These are phyloP conservation scores for Phanerodontia chrysosporium DNA, from an alignment of 768 basidiomycete genomes.

Conservation along the genomic window DNA sequence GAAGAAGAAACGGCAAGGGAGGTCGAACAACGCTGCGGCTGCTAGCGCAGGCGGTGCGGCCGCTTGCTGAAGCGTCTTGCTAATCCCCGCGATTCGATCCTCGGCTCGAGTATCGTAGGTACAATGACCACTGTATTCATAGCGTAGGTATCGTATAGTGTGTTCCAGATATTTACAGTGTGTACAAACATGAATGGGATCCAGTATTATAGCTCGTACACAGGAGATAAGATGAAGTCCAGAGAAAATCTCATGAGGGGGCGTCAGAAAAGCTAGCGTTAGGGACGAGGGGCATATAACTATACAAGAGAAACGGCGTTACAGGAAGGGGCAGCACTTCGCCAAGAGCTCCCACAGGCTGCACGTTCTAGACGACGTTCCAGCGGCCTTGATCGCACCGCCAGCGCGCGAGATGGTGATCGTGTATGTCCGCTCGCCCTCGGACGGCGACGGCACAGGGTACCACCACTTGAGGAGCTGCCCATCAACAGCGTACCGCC, in stretches of 20 bases:
- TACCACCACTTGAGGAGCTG: constrained; percentile 45
- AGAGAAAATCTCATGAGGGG: neutral
- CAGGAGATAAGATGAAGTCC: neutral
- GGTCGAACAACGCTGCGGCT: neutral
- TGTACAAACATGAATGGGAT: neutral
- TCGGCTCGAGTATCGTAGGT: no score
- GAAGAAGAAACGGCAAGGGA: neutral
- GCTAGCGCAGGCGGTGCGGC: neutral
- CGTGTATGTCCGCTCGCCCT: constrained; percentile 27
- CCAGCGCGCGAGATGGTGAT: constrained; percentile 26
- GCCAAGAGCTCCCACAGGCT: constrained; percentile 4
- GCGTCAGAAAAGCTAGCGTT: neutral
- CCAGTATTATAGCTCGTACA: neutral
- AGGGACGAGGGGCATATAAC: neutral
- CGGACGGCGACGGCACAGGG: constrained; percentile 26
- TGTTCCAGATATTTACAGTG: neutral
- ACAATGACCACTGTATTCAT: no score
- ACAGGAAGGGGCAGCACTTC: constrained; percentile 4
- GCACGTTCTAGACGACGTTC: neutral
- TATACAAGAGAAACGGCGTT: neutral
- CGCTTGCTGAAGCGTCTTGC: neutral
- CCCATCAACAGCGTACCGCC: constrained; percentile 42
- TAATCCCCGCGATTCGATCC: no score
- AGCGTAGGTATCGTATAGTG: neutral
- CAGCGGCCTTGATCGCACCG: constrained; percentile 24